Conservation (phyloP, 2,329 filamentous ascomycete species). For the Xylaria hypoxylon region DNA sequence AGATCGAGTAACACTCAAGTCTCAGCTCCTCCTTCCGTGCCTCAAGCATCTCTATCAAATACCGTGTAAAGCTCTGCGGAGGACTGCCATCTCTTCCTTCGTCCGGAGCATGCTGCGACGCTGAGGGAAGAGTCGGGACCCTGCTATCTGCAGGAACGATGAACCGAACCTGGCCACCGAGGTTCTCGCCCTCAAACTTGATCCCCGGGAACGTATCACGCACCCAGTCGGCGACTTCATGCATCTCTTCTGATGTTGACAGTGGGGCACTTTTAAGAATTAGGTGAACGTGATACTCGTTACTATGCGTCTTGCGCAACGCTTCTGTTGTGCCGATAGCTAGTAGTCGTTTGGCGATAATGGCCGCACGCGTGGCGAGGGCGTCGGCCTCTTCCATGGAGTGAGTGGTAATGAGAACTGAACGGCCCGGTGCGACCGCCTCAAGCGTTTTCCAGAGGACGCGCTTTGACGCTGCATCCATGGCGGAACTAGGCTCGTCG, state of each 20-base stretch:
- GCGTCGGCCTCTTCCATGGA: slow-evolving; percentile 86
- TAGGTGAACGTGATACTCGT: slow-evolving; percentile 48
- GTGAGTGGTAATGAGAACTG: slow-evolving; percentile 79
- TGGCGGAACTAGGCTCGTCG: slow-evolving; percentile 83
- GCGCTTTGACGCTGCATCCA: slow-evolving; percentile 75
- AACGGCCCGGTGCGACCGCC: slow-evolving; percentile 72
- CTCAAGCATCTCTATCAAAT: slow-evolving; percentile 63
- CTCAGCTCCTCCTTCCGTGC: slow-evolving; percentile 66
- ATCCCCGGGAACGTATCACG: slow-evolving; percentile 60
- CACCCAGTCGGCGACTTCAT: slow-evolving; percentile 22
- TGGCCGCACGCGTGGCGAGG: slow-evolving; percentile 75
- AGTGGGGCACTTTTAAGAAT: slow-evolving; percentile 44
- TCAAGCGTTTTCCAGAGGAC: slow-evolving; percentile 78
- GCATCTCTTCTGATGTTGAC: slow-evolving; percentile 34
- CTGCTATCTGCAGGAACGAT: slow-evolving; percentile 61
- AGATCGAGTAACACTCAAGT: slow-evolving; percentile 74
- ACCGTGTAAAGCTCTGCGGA: slow-evolving; percentile 44
- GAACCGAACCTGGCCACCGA: slow-evolving; percentile 75
- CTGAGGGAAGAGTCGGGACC: slow-evolving; percentile 33
- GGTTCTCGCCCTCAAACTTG: slow-evolving; percentile 66
- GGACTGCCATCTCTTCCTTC: slow-evolving; percentile 21
- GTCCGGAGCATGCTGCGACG: slow-evolving; percentile 12
- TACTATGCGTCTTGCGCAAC: slow-evolving; percentile 44
- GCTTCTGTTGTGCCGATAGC: slow-evolving; percentile 46
- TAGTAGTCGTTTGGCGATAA: slow-evolving; percentile 52